These are phyloP conservation scores for Coniferiporia sulphurascens DNA, from an alignment of 1,284 basidiomycete genomes.

Conservation along the genomic window DNA sequence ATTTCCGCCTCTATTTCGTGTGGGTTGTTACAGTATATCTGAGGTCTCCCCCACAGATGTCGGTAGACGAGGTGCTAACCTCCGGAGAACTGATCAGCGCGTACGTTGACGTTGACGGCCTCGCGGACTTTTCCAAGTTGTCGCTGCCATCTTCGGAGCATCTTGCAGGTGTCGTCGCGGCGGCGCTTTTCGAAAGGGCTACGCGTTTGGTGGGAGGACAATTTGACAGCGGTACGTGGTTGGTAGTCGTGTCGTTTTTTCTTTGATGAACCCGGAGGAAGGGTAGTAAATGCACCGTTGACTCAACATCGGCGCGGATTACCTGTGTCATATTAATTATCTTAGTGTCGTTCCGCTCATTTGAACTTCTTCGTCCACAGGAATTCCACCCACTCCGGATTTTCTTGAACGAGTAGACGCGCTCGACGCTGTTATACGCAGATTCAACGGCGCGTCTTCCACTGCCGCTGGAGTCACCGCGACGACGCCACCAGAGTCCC, in stretches of 20 bases:
- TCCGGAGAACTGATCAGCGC: neutral
- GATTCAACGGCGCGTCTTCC: neutral
- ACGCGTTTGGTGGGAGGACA: slow-evolving; percentile 4
- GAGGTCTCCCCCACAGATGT: neutral
- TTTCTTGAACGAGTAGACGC: neutral
- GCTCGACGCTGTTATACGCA: neutral
- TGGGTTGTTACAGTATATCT: too few species aligned
- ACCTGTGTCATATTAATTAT: too few species aligned
- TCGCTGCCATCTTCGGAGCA: neutral
- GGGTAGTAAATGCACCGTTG: too few species aligned
- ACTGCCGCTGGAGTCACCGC: too few species aligned
- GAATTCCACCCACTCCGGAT: neutral
- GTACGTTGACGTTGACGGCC: slow-evolving; percentile 3
- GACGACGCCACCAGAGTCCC: neutral
- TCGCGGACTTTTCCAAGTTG: slow-evolving; percentile 2
- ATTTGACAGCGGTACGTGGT: neutral
- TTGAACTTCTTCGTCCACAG: too few species aligned
- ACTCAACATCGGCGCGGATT: too few species aligned
- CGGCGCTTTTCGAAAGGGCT: slow-evolving; percentile 15
- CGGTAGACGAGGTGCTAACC: neutral
- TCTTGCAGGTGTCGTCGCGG: neutral
- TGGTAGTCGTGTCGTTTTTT: neutral
- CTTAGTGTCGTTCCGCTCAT: too few species aligned
- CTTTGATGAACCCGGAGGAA: neutral
- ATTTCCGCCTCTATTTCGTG: too few species aligned